Base-by-base conservation (phyloP, 2,329 filamentous ascomycete species). In the Cytospora paraplurivora region DNA sequence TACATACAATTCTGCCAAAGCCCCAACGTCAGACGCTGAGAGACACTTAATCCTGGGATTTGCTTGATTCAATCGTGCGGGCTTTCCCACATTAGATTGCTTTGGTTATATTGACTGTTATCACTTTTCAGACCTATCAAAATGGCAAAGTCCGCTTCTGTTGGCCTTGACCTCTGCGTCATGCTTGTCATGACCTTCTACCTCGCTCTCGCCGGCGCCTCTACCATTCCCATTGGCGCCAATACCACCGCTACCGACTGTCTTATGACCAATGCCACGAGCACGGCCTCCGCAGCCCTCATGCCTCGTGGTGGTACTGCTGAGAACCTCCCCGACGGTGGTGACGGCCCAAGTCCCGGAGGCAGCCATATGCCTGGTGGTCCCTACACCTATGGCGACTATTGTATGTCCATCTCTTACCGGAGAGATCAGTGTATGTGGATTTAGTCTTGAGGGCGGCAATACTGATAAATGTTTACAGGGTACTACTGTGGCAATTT, bases 401-500 rank as follows among this genome's bases (percentile, higher is more conserved):
- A 47, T 19, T 21, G 44, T 47, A 12, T 12, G 44, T 8, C 12
- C 44, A n/a, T 19, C n/a, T 21, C 7, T 7, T 7, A 19, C n/a
- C n/a, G 17, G n/a, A 7, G 17, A 13, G 37, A 38, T 1, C 17
- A 17, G 38, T 17, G 38, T 11, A 44, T 17, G 41, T 44, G 17
- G 15, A n/a, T 7, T 7, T 44, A n/a, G 15, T 7, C 15, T 7
- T n/a, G 3, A n/a, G 11, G 41, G 17, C 41, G 11, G n/a, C 8
- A 47, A 47, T 47, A 10, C 44, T 47, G 10, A 47, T 11, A 1
- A 19, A 4, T 19, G 3, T 21, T 11, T n/a, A 10, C n/a, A 53
- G 51, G n/a, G 27, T 19, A 53, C n/a, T 53, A 53, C 51, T 53
- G 51, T 35, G 51, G 51, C 51, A 53, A 53, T 17, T 34, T 53